Evolutionary conservation across 2,329 filamentous ascomycete genomes (phyloP).

Genomic region (Alternaria sp.): DNA sequence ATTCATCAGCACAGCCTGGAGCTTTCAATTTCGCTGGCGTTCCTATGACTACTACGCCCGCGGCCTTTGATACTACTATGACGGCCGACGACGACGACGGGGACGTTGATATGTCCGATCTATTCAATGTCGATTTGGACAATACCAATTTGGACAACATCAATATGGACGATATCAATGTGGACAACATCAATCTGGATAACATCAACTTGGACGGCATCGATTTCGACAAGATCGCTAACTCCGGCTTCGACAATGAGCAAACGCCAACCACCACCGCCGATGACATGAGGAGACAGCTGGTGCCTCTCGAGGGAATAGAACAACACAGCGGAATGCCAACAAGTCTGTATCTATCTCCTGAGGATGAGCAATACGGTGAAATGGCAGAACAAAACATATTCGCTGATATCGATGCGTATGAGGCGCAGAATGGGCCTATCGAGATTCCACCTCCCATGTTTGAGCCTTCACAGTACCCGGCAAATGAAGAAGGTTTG

Average conservation of each 20-base stretch:
- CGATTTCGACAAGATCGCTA: not conserved
- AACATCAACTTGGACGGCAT: not conserved
- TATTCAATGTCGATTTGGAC: not conserved
- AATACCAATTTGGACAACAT: not conserved
- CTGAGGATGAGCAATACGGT: not conserved
- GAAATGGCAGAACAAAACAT: not conserved
- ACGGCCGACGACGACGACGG: not conserved
- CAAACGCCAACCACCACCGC: not conserved
- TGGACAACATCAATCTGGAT: not conserved
- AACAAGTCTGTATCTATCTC: not conserved
- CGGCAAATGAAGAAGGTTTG: not conserved
- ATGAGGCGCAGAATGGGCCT: not conserved
- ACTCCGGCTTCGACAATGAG: not conserved
- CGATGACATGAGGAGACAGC: not conserved
- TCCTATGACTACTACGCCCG: not conserved
- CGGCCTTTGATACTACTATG: not conserved
- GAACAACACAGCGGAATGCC: not conserved
- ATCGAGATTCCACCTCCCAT: not conserved
- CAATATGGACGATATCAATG: not conserved
- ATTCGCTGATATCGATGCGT: not conserved
- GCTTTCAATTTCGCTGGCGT: not conserved
- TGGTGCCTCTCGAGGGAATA: not conserved
- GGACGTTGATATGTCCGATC: not conserved
- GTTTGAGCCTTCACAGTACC: not conserved
- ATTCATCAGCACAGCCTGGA: not conserved